Evolutionary conservation across 331 rosid species (phyloP).

Genomic region (Phaseolus coccineus): DNA sequence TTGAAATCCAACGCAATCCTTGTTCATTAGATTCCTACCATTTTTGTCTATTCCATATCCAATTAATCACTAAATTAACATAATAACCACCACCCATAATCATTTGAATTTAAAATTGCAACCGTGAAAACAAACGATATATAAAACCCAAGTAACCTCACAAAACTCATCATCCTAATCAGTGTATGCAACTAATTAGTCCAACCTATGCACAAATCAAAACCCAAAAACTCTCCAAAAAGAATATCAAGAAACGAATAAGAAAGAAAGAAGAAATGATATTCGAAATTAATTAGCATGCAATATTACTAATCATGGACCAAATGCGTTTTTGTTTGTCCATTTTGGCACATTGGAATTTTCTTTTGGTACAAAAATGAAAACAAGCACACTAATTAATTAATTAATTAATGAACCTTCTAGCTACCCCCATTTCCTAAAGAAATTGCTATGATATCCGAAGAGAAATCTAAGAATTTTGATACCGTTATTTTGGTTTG

Average conservation of each 20-base stretch:
- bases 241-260: neutral
- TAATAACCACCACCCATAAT: neutral
- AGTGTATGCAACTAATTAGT: neutral
- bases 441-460: neutral
- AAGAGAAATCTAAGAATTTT: neutral
- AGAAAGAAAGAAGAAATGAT: slow-evolving; percentile 27
- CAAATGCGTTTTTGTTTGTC: neutral
- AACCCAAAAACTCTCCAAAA: neutral
- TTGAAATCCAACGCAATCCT: slow-evolving; percentile 2
- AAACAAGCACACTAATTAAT: neutral
- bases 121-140: slow-evolving; percentile 33
- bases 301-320: neutral
- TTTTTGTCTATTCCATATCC: neutral
- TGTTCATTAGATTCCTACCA: slow-evolving; percentile 28
- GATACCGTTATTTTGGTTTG: neutral
- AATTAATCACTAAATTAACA: neutral
- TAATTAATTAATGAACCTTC: neutral
- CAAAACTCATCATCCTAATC: neutral
- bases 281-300: slow-evolving; percentile 1
- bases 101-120: slow-evolving; percentile 8
- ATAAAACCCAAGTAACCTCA: neutral
- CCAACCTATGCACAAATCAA: neutral
- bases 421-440: neutral
- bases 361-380: neutral
- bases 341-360: neutral